Conservation (phyloP, 1,284 basidiomycete species). For the Pseudozyma thailandica region DNA sequence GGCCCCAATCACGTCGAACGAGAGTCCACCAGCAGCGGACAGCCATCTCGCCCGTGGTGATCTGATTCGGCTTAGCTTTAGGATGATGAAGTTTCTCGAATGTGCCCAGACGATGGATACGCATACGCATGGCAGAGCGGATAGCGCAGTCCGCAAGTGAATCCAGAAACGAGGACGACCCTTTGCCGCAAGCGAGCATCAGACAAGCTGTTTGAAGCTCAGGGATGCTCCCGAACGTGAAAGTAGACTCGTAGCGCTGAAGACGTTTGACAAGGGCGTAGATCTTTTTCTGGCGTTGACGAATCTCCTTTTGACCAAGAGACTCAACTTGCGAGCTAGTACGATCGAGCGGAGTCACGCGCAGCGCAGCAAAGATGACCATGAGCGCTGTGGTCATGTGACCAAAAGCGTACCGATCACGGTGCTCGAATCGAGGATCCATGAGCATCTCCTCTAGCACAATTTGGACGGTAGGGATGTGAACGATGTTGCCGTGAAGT, state of each 20-base stretch:
- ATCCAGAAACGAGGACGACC: slow-evolving; percentile 25
- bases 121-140: slow-evolving; percentile 46
- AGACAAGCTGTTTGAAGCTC: slow-evolving; percentile 36
- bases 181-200: slow-evolving; percentile 33
- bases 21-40: slow-evolving; percentile 46
- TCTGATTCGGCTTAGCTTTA: not conserved
- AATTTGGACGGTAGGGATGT: slow-evolving; percentile 24
- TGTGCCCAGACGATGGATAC: slow-evolving; percentile 36
- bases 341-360: slow-evolving; percentile 30
- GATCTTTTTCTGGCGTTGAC: slow-evolving; percentile 27
- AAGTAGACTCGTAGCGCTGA: slow-evolving; percentile 27
- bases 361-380: slow-evolving; percentile 34
- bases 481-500: slow-evolving; percentile 31
- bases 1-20: slow-evolving; percentile 34
- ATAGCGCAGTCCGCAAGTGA: slow-evolving; percentile 31
- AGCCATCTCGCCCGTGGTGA: slow-evolving; percentile 33
- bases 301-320: slow-evolving; percentile 27
- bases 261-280: slow-evolving; percentile 37
- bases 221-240: slow-evolving; percentile 22
- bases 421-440: slow-evolving; percentile 27
- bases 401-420: slow-evolving; percentile 27
- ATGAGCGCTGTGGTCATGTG: slow-evolving; percentile 33
- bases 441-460: slow-evolving; percentile 28
- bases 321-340: slow-evolving; percentile 10
- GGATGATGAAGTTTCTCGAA: slow-evolving; percentile 23